Conservation (phyloP, 2,329 filamentous ascomycete genomes). For the Venturia asperata region DNA sequence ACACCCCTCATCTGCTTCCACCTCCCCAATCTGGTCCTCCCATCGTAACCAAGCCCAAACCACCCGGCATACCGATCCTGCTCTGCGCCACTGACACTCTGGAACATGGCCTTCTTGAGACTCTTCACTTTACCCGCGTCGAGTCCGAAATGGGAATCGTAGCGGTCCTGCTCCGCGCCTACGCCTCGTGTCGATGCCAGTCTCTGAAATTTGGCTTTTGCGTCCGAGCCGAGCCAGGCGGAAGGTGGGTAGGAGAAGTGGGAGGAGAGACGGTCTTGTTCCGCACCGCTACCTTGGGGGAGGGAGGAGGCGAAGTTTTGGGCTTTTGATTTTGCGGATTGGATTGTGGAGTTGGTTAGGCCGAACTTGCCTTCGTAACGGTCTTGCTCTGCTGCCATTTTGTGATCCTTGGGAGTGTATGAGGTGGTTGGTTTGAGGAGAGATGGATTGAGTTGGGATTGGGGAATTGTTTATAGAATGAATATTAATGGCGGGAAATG, state of each 20-base stretch:
- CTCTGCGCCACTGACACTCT: slow-evolving; percentile 16
- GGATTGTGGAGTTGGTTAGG: not conserved
- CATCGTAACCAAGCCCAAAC: slow-evolving; percentile 18
- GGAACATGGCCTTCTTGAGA: slow-evolving; percentile 13
- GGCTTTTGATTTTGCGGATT: slow-evolving; percentile 8
- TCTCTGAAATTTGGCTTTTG: not conserved
- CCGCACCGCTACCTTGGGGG: not conserved
- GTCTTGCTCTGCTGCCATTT: slow-evolving; percentile 16
- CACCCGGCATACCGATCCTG: slow-evolving; percentile 15
- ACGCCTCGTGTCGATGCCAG: slow-evolving; percentile 3
- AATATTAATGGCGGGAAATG: not conserved
- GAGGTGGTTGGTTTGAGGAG: not conserved
- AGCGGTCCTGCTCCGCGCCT: slow-evolving; percentile 17
- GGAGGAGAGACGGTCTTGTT: slow-evolving; percentile 14
- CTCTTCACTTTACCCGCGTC: slow-evolving; percentile 10
- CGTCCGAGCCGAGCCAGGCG: slow-evolving; percentile 11
- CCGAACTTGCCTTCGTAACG: slow-evolving; percentile 16
- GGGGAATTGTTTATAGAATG: not conserved
- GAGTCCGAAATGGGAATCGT: slow-evolving; percentile 12
- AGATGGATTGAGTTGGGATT: not conserved
- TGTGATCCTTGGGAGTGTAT: not conserved
- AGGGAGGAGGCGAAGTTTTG: not conserved
- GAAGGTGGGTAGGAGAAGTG: slow-evolving; percentile 6
- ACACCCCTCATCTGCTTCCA: slow-evolving; percentile 1
- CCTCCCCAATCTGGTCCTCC: slow-evolving; percentile 9